Percentiles rank a stretch among this genome's conserved stretches.
Evolutionary conservation across 129 eudicot species (phyloP).

Genomic region (Flaveria robusta): DNA sequence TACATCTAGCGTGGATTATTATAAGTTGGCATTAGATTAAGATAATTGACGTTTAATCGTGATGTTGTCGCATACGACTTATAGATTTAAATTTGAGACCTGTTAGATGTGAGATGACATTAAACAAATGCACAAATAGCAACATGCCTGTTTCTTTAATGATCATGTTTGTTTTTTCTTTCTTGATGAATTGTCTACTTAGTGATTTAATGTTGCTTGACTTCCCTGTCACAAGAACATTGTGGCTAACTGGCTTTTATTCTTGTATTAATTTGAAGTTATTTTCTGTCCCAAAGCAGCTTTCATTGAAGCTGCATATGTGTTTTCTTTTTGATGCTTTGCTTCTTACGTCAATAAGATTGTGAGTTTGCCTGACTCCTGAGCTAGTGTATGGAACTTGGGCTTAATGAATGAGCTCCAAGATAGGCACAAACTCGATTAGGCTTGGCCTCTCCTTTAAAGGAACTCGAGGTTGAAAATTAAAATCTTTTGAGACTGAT

Average conservation of each 20-base stretch:
- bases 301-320: constrained; percentile 13
- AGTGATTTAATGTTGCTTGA: constrained; percentile 26
- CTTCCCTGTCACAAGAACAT: constrained; percentile 19
- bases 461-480: background rate
- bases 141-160: constrained; percentile 26
- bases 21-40: constrained; percentile 4
- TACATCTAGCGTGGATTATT: constrained; percentile 29
- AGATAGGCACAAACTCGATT: background rate
- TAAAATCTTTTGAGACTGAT: background rate
- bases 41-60: constrained; percentile 11
- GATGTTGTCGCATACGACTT: constrained; percentile 8
- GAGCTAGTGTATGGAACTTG: background rate
- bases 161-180: constrained; percentile 9
- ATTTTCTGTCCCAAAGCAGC: constrained; percentile 13
- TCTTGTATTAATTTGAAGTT: constrained; percentile 11
- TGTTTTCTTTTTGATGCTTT: constrained; percentile 4
- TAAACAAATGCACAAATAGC: constrained; percentile 26
- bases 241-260: constrained; percentile 1
- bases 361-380: background rate
- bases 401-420: background rate
- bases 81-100: constrained; percentile 13
- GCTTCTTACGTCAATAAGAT: constrained; percentile 9
- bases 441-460: background rate
- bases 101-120: constrained; percentile 6
- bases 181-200: constrained; percentile 36